Evolutionary conservation across 306 rosid genomes (phyloP).

Genomic region (Psophocarpus tetragonolobus): DNA sequence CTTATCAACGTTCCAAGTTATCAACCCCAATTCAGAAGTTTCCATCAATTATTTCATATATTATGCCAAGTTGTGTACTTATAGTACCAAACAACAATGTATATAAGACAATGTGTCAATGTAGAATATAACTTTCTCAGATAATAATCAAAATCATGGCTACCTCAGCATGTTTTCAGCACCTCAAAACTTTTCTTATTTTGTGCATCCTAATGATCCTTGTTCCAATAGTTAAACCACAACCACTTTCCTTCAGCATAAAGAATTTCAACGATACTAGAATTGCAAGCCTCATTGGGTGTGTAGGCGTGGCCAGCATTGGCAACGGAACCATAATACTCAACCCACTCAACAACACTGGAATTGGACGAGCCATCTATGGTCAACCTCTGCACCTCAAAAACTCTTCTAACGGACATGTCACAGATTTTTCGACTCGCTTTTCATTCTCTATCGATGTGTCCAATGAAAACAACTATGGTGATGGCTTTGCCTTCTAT

Average conservation of each 20-base stretch:
- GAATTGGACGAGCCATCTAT: conserved; percentile 31
- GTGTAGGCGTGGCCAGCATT: neutral
- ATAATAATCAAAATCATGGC: neutral
- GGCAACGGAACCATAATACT: neutral
- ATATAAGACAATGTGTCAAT: neutral
- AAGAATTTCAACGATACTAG: neutral
- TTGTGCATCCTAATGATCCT: neutral
- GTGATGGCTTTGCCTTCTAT: conserved; percentile 38
- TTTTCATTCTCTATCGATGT: conserved; percentile 25
- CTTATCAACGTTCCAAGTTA: no score
- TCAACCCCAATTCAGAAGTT: no score
- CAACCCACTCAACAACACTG: neutral
- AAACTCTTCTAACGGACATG: neutral
- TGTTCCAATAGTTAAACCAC: neutral
- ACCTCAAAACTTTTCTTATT: neutral
- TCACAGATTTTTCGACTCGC: conserved; percentile 31
- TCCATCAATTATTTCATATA: no score
- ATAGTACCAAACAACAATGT: no score
- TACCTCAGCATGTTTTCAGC: neutral
- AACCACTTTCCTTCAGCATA: neutral
- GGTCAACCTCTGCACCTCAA: conserved; percentile 22
- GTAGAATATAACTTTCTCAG: neutral
- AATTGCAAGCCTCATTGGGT: neutral
- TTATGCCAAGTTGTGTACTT: no score
- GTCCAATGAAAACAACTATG: neutral